A percentile compares a stretch with the other conserved stretches of the same genome.
Evolutionary conservation across 2,329 filamentous ascomycete genomes (phyloP).

Genomic region (Graphilbum ipis-grandicollis): DNA sequence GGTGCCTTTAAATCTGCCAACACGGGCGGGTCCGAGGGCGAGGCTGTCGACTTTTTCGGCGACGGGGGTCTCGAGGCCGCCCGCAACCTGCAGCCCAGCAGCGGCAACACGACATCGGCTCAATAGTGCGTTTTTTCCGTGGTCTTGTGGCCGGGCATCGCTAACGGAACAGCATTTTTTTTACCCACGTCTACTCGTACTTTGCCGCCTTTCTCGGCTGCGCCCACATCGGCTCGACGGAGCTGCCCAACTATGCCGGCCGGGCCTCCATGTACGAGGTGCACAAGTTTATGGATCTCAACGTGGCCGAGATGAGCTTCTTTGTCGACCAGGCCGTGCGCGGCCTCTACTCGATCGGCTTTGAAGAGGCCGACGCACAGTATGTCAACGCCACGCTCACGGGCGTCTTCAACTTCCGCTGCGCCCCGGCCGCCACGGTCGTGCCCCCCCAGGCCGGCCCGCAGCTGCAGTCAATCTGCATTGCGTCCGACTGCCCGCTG

Average conservation of each 20-base stretch:
- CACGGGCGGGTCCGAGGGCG: constrained; percentile 1
- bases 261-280: constrained; percentile 6
- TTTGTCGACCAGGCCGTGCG: constrained; percentile 6
- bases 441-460: constrained; percentile 3
- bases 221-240: neutral
- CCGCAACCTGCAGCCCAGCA: constrained; percentile 2
- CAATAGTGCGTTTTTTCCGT: constrained; percentile 4
- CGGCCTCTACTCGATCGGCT: constrained; percentile 4
- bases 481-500: constrained; percentile 5
- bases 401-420: constrained; percentile 4
- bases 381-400: constrained; percentile 4
- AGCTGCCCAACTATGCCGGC: constrained; percentile 3
- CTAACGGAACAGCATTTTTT: constrained; percentile 2
- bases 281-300: constrained; percentile 7
- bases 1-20: constrained; percentile 4
- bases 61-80: constrained; percentile 3
- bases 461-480: constrained; percentile 6
- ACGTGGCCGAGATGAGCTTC: constrained; percentile 3
- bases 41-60: constrained; percentile 4
- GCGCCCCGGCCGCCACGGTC: constrained; percentile 4
- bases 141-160: too few relatives aligned
- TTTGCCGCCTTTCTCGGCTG: constrained; percentile 5
- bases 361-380: constrained; percentile 4
- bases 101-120: constrained; percentile 3
- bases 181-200: constrained; percentile 5